A percentile compares a stretch with the other conserved stretches of the same genome.
These are phyloP conservation scores for Microascus cirrosus DNA, from an alignment of 2,329 filamentous ascomycete species.

Conservation along the genomic window DNA sequence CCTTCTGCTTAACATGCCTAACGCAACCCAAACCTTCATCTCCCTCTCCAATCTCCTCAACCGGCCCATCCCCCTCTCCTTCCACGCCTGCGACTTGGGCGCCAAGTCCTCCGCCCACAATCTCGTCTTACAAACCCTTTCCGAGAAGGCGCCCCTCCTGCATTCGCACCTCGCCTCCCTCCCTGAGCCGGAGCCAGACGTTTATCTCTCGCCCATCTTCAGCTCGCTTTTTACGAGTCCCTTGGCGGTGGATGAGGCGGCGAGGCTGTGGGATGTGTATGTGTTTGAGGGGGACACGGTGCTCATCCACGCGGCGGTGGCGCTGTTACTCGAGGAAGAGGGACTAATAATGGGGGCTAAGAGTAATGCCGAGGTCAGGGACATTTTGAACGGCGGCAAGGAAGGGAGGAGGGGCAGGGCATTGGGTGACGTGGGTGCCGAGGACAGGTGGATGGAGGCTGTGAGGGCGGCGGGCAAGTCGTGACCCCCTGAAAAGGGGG, in stretches of 20 bases:
- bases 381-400: constrained; percentile 22
- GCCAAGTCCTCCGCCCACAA: constrained; percentile 60
- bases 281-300: constrained; percentile 71
- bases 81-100: constrained; percentile 59
- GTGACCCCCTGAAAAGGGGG: constrained; percentile 10
- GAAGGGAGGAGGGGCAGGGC: constrained; percentile 14
- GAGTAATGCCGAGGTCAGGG: constrained; percentile 29
- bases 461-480: constrained; percentile 27
- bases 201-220: constrained; percentile 51
- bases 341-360: constrained; percentile 37
- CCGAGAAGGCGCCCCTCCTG: constrained; percentile 52
- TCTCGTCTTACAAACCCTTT: constrained; percentile 55
- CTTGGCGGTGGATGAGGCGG: constrained; percentile 57
- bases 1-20: constrained; percentile 59
- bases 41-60: constrained; percentile 69
- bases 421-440: constrained; percentile 31
- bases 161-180: constrained; percentile 46
- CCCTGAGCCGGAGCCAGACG: constrained; percentile 19
- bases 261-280: constrained; percentile 70
- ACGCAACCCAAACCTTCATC: constrained; percentile 54
- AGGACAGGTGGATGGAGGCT: constrained; percentile 32
- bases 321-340: constrained; percentile 45
- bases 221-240: constrained; percentile 51
- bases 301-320: constrained; percentile 60
- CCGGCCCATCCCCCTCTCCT: constrained; percentile 61